These are phyloP conservation scores for Dalbergia cochinchinensis DNA, from an alignment of 306 rosid species.

Conservation along the genomic window DNA sequence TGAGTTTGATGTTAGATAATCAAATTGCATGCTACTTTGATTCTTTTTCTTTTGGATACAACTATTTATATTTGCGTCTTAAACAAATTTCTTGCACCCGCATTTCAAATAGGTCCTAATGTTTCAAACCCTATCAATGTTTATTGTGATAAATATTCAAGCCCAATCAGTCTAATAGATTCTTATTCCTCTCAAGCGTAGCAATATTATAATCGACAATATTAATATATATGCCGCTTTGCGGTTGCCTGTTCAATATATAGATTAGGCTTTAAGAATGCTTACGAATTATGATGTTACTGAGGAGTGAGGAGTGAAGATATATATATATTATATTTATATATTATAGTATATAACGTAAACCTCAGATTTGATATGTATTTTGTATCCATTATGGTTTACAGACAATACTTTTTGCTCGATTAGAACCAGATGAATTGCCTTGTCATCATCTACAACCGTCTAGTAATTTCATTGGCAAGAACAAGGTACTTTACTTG, in stretches of 20 bases:
- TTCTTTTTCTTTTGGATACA: constrained; percentile 10
- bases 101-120: not conserved
- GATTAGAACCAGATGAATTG: constrained; percentile 43
- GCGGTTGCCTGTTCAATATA: not conserved
- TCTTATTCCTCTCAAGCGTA: not conserved
- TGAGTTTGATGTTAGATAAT: constrained; percentile 6
- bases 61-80: not conserved
- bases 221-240: not conserved
- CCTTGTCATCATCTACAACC: constrained; percentile 27
- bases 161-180: not conserved
- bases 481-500: constrained; percentile 41
- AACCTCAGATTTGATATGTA: constrained; percentile 16
- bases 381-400: constrained; percentile 8
- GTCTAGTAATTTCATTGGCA: constrained; percentile 6
- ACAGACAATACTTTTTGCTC: constrained; percentile 23
- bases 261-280: constrained; percentile 5
- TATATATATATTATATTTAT: not conserved
- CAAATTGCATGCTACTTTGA: not conserved
- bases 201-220: not conserved
- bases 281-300: constrained; percentile 4
- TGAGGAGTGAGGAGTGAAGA: not conserved
- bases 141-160: too few species aligned
- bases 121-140: not conserved
- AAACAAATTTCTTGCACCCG: not conserved
- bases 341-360: not conserved